Evolutionary conservation across 2,329 filamentous ascomycete genomes (phyloP).

Genomic region (Aspergillus nomiae): DNA sequence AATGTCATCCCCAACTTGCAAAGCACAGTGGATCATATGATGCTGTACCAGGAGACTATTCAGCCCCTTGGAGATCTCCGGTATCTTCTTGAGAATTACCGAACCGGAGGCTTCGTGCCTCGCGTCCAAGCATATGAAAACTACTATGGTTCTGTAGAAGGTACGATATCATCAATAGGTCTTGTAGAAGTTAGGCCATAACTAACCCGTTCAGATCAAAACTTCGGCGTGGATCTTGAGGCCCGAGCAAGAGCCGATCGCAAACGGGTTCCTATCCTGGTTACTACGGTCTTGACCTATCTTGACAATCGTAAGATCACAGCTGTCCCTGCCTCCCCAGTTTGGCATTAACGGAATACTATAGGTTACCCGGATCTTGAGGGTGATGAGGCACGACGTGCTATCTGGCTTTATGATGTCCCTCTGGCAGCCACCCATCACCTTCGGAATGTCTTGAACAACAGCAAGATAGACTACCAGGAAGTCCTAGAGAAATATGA

Average conservation of each 20-base stretch:
- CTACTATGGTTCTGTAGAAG: conserved; percentile 96
- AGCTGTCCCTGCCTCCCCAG: neutral
- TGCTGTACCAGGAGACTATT: conserved; percentile 98
- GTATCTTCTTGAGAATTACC: conserved; percentile 95
- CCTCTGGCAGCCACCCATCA: conserved; percentile 82
- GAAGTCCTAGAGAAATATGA: conserved; percentile 86
- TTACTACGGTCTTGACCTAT: conserved; percentile 92
- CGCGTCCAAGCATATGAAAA: conserved; percentile 95
- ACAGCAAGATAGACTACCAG: conserved; percentile 75
- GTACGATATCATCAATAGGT: conserved; percentile 34
- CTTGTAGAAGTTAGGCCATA: neutral
- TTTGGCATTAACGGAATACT: conserved; percentile 8
- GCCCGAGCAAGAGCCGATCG: conserved; percentile 88
- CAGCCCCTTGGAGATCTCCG: conserved; percentile 86
- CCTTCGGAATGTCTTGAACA: conserved; percentile 79
- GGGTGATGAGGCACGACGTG: conserved; percentile 87
- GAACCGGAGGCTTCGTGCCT: conserved; percentile 88
- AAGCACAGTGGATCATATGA: conserved; percentile 96
- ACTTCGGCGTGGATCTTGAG: conserved; percentile 97
- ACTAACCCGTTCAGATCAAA: conserved; percentile 66
- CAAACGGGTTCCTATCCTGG: conserved; percentile 89
- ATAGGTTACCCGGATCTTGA: conserved; percentile 90
- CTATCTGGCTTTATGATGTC: conserved; percentile 93
- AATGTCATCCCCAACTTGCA: conserved; percentile 97
- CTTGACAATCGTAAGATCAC: conserved; percentile 72